Base-by-base conservation (phyloP, 2,329 filamentous ascomycete species). In the Ophiosphaerella korrae region DNA sequence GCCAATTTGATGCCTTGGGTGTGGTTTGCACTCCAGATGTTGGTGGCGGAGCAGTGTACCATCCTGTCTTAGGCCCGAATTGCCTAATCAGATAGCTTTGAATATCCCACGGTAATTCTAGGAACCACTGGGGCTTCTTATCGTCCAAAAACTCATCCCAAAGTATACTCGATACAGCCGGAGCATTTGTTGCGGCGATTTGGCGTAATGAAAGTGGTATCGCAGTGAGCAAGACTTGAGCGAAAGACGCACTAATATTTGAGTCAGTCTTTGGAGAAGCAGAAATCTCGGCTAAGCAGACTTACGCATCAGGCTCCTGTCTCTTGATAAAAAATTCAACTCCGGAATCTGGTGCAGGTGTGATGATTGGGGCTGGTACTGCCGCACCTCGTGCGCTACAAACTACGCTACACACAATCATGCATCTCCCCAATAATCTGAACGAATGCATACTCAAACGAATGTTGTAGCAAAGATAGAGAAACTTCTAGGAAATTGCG, bases 141-240 rank as follows among this genome's bases (percentile, higher is more conserved):
- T 67, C 56, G 26, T 72, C 68, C 2, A 73, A 49, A 29, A 74
- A 73, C 7, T 73, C 64, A 2, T 57, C 53, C 64, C 65, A 70
- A 6, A 74, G 44, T 7, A 73, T 68, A 45, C 66, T 67, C 6
- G 71, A 74, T 2, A 68, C 65, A 3, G 68, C 70, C 2, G 70
- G 68, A 24, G 72, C 45, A 33, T 74, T 70, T 2, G 71, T 74
- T 12, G 68, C 70, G 32, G 68, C 71, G 7, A 73, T 60, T 42
- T 67, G 54, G 36, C 70, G 68, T 11, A 74, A 56, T 29, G 68
- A 73, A 18, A 61, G 58, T 16, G 71, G 71, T 5, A 74, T 55
- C 34, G 70, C 71, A 14, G 68, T 74, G 11, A 73, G 59, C 21
- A 74, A 63, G 23, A 73, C 55, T 44, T 66, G 48, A 40, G 67